phyloP scores from a whole-genome alignment of 305 asterid genomes.

The Fraxinus platypoda region DNA sequence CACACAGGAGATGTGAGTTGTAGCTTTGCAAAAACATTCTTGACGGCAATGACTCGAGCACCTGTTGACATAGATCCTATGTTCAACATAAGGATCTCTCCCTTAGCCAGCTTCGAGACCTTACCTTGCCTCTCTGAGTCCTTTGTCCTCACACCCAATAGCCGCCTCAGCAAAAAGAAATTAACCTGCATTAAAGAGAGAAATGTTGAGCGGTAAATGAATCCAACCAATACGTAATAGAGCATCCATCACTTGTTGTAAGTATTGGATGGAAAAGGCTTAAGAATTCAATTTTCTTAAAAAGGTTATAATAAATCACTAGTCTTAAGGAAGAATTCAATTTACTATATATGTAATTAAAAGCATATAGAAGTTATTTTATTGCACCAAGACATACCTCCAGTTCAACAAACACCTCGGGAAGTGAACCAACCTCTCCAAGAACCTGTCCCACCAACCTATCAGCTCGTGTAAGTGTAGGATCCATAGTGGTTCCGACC shows the following conservation, averaged over 20 bases:
- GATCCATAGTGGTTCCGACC: constrained; percentile 98
- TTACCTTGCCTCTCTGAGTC: constrained; percentile 85
- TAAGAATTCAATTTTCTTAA: not conserved
- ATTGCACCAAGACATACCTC: constrained; percentile 50
- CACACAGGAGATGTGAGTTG: constrained; percentile 95
- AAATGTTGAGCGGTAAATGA: not conserved
- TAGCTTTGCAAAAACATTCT: constrained; percentile 81
- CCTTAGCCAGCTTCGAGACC: constrained; percentile 80
- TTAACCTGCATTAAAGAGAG: constrained; percentile 55
- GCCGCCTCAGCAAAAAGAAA: constrained; percentile 82
- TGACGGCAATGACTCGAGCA: constrained; percentile 88
- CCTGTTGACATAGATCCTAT: constrained; percentile 98
- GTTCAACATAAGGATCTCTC: constrained; percentile 93
- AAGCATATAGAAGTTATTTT: not conserved
- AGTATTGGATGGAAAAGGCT: not conserved
- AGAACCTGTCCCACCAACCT: constrained; percentile 98
- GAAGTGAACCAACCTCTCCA: constrained; percentile 95
- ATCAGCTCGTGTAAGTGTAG: constrained; percentile 96
- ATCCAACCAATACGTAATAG: not conserved
- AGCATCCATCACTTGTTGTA: not conserved
- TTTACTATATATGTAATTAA: not conserved
- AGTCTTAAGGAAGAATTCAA: too few species aligned
- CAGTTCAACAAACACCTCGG: constrained; percentile 78
- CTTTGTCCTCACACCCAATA: constrained; percentile 91
- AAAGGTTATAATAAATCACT: not conserved